These are phyloP conservation scores for Tylopilus vinaceipallidus DNA, from an alignment of 768 basidiomycete species.

Conservation along the genomic window DNA sequence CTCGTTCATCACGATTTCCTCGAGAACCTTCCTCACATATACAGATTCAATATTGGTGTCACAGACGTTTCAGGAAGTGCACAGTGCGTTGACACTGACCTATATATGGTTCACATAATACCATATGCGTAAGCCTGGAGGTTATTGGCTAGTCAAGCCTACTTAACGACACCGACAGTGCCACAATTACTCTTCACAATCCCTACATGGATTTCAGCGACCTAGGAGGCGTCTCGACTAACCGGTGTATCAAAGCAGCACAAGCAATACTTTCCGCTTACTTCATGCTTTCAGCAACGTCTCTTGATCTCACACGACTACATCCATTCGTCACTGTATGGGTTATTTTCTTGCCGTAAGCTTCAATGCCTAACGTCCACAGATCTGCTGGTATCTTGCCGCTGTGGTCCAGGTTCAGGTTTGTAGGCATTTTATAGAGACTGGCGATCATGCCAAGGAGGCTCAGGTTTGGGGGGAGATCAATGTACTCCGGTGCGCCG, in stretches of 20 bases:
- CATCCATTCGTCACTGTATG: constrained; percentile 82
- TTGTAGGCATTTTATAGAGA: constrained; percentile 84
- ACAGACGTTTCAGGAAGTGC: constrained; percentile 54
- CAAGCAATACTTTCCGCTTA: constrained; percentile 72
- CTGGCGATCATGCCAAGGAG: constrained; percentile 70
- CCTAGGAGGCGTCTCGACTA: constrained; percentile 59
- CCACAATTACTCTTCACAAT: constrained; percentile 84
- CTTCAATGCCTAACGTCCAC: constrained; percentile 15
- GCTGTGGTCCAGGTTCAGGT: constrained; percentile 84
- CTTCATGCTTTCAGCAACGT: constrained; percentile 77
- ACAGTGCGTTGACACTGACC: constrained; percentile 69
- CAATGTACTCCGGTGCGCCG: constrained; percentile 67
- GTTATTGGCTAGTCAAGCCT: constrained; percentile 1
- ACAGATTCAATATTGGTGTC: constrained; percentile 61
- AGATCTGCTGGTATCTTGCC: constrained; percentile 92
- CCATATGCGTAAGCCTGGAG: constrained; percentile 70
- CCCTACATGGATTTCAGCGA: constrained; percentile 77
- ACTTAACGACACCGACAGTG: constrained; percentile 43
- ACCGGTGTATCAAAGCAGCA: constrained; percentile 72
- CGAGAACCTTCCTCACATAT: constrained; percentile 65
- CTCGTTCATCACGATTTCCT: constrained; percentile 68
- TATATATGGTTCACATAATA: constrained; percentile 84
- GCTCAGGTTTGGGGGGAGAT: constrained; percentile 86
- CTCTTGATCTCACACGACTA: constrained; percentile 73
- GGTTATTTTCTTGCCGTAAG: constrained; percentile 6